Percentiles rank a stretch among this genome's conserved stretches.
Evolutionary conservation across 1,284 basidiomycete genomes (phyloP).

Genomic region (Vanrija pseudolonga): DNA sequence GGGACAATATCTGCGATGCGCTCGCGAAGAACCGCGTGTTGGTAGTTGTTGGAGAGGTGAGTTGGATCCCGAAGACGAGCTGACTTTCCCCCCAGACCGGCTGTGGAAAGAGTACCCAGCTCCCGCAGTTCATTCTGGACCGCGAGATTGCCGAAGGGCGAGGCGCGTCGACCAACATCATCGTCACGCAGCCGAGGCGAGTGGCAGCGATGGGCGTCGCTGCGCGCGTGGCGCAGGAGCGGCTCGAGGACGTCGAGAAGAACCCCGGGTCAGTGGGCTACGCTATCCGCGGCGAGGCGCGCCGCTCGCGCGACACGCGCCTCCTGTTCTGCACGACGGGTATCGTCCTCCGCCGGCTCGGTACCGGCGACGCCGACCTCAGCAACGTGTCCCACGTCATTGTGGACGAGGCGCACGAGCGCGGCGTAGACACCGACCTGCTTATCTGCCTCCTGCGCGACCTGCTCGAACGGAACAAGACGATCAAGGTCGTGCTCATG

Average conservation of each 20-base stretch:
- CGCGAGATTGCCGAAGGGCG: constrained; percentile 61
- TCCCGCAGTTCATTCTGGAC: constrained; percentile 86
- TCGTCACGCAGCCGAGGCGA: constrained; percentile 86
- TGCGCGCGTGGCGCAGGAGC: constrained; percentile 78
- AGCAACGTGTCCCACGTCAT: constrained; percentile 75
- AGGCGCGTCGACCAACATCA: constrained; percentile 70
- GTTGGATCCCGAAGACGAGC: constrained; percentile 48
- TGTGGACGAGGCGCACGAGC: constrained; percentile 91
- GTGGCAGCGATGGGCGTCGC: constrained; percentile 88
- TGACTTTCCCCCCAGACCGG: neutral
- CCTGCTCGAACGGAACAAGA: constrained; percentile 64
- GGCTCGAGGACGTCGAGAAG: constrained; percentile 64
- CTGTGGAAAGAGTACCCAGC: constrained; percentile 48
- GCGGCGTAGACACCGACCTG: constrained; percentile 86
- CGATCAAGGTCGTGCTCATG: constrained; percentile 59
- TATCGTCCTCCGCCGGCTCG: constrained; percentile 75
- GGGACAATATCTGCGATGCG: constrained; percentile 61
- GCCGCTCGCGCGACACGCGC: constrained; percentile 63
- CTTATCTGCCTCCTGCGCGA: constrained; percentile 79
- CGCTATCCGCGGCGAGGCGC: constrained; percentile 84
- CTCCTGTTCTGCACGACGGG: constrained; percentile 91
- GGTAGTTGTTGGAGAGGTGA: constrained; percentile 77
- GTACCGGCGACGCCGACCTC: constrained; percentile 66
- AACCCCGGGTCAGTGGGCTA: constrained; percentile 72
- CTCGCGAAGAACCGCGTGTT: constrained; percentile 65